phyloP scores from a whole-genome alignment of 192 early-diverging fungal species.

The Linnemannia hyalina region DNA sequence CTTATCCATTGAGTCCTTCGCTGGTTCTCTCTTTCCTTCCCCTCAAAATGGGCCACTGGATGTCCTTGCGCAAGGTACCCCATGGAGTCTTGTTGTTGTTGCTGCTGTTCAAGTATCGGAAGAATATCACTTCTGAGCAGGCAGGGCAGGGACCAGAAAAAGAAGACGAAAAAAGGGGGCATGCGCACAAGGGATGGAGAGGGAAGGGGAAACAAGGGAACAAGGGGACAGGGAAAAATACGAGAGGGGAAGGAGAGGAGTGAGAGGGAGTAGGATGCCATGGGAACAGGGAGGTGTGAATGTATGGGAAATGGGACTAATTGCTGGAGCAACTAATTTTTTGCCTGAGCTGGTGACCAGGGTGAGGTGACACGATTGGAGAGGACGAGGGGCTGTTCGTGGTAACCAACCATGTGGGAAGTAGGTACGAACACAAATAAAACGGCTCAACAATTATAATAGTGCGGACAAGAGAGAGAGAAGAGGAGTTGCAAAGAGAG shows the following conservation, averaged over 20 bases:
- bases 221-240: neutral
- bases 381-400: neutral
- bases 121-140: neutral
- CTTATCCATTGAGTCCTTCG: neutral
- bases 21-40: neutral
- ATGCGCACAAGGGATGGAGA: neutral
- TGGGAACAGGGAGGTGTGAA: neutral
- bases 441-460: neutral
- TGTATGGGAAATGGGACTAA: neutral
- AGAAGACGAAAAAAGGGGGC: neutral
- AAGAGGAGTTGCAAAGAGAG: conserved; percentile 3
- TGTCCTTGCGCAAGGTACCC: neutral
- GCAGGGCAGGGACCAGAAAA: conserved; percentile 1
- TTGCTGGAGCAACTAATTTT: neutral
- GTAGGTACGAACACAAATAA: neutral
- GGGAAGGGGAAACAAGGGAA: neutral
- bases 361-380: neutral
- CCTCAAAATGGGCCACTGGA: neutral
- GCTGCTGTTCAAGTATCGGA: neutral
- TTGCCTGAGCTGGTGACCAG: neutral
- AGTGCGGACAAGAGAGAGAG: neutral
- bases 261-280: neutral
- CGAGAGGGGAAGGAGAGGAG: neutral
- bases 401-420: conserved; percentile 7
- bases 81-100: neutral